Percentiles rank a stretch among this genome's conserved stretches.
Conservation (phyloP, 1,284 basidiomycete species). For the Cutaneotrichosporon sp. region DNA sequence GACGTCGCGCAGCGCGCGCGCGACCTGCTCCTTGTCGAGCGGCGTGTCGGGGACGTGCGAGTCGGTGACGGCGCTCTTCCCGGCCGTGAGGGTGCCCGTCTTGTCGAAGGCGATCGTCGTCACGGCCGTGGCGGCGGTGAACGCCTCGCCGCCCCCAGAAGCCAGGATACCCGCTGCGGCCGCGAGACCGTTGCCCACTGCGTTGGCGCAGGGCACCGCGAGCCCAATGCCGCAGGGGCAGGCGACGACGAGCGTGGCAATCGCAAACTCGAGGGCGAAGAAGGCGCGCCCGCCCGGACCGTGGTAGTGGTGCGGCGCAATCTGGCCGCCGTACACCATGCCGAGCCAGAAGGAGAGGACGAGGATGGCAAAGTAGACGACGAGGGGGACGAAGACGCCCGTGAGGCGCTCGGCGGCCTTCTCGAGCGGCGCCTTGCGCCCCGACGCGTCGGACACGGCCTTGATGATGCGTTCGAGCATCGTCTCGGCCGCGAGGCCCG, state of each 20-base stretch:
- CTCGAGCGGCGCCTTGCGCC: conserved; percentile 96
- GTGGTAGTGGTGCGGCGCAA: conserved; percentile 80
- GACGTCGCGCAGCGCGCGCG: conserved; percentile 61
- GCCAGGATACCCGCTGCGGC: conserved; percentile 97
- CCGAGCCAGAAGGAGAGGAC: conserved; percentile 87
- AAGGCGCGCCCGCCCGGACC: conserved; percentile 78
- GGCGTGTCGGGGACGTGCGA: conserved; percentile 36
- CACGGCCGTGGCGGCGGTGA: conserved; percentile 85
- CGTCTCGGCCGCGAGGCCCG: conserved; percentile 94
- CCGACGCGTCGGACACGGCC: conserved; percentile 96
- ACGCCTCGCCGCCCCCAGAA: conserved; percentile 88
- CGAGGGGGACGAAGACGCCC: conserved; percentile 93
- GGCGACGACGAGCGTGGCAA: conserved; percentile 96
- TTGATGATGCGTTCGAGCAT: conserved; percentile 94
- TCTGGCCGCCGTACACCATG: conserved; percentile 65
- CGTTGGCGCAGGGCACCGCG: conserved; percentile 96
- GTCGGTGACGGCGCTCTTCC: conserved; percentile 55
- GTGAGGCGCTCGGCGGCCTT: conserved; percentile 93
- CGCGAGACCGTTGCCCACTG: conserved; percentile 98
- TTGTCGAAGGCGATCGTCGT: conserved; percentile 89
- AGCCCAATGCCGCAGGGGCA: conserved; percentile 97
- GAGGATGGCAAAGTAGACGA: conserved; percentile 75
- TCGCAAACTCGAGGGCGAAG: conserved; percentile 94
- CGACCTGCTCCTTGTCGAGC: conserved; percentile 26
- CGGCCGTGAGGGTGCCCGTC: conserved; percentile 94